Percentiles rank a stretch among this genome's conserved stretches.
Evolutionary conservation across 139 green algal genomes (phyloP).

Genomic region (Trebouxia sp.): DNA sequence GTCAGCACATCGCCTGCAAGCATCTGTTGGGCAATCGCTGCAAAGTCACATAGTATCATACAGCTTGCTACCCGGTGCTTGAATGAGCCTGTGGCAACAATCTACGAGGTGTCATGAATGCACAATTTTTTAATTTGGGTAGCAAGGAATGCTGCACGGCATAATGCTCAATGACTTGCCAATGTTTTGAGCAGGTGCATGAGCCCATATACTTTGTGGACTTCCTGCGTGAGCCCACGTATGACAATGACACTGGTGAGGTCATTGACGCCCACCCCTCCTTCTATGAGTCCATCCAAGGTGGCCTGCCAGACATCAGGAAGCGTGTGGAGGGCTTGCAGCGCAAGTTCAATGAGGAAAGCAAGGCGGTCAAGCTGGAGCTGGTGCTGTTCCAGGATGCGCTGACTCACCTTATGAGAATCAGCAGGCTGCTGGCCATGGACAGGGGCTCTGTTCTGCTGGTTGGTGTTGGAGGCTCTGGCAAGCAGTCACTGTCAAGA

Average conservation of each 20-base stretch:
- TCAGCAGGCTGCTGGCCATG: slow-evolving; percentile 84
- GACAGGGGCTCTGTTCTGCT: slow-evolving; percentile 86
- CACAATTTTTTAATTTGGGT: no score
- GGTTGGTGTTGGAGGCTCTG: slow-evolving; percentile 91
- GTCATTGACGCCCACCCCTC: slow-evolving; percentile 72
- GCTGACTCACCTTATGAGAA: slow-evolving; percentile 86
- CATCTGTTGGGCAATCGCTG: no score
- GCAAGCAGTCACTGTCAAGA: slow-evolving; percentile 82
- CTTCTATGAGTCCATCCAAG: slow-evolving; percentile 82
- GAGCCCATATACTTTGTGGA: slow-evolving; percentile 92
- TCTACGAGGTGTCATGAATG: no score
- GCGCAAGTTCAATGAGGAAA: slow-evolving; percentile 80
- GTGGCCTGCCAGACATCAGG: slow-evolving; percentile 71
- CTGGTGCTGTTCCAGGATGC: slow-evolving; percentile 96
- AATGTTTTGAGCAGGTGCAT: slow-evolving; percentile 57
- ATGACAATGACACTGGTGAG: slow-evolving; percentile 86
- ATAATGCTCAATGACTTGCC: neutral
- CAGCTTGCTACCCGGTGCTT: no score
- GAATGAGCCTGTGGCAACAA: no score
- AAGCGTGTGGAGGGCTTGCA: slow-evolving; percentile 66
- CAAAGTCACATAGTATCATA: no score
- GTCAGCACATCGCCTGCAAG: no score
- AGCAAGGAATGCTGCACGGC: no score
- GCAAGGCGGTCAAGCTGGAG: slow-evolving; percentile 74
- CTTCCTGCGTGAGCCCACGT: slow-evolving; percentile 85